A percentile compares a stretch with the other conserved stretches of the same genome.
Evolutionary conservation across 1,284 basidiomycete genomes (phyloP).

Genomic region (Puccinia triticina): DNA sequence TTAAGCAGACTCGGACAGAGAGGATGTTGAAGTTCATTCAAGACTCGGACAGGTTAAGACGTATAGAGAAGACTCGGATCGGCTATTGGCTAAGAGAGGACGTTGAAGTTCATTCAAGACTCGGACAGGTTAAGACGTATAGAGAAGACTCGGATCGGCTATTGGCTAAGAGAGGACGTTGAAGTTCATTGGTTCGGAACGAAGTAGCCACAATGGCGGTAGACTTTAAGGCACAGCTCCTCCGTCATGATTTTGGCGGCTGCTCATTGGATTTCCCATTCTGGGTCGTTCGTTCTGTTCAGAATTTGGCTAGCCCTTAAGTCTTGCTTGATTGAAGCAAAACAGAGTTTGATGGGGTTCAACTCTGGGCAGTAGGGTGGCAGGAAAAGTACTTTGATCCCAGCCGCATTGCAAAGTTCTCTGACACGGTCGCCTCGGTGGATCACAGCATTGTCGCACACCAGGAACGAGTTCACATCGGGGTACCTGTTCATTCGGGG

Average conservation of each 20-base stretch:
- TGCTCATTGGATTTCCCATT: neutral
- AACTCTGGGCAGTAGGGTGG: slow-evolving; percentile 25
- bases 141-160: too few species aligned
- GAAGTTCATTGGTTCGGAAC: neutral
- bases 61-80: too few species aligned
- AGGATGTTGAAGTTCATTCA: too few species aligned
- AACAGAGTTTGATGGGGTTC: neutral
- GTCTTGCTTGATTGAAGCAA: neutral
- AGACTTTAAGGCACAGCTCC: neutral
- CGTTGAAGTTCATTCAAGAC: neutral
- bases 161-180: neutral
- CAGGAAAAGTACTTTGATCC: neutral
- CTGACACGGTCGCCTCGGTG: neutral
- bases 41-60: too few species aligned
- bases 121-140: too few species aligned
- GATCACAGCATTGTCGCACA: neutral
- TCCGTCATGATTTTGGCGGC: neutral
- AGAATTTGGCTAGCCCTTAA: neutral
- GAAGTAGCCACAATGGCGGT: neutral
- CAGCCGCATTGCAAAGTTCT: neutral
- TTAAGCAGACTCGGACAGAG: too few species aligned
- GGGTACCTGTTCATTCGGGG: too few species aligned
- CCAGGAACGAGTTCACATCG: neutral
- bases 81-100: too few species aligned
- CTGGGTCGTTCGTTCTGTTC: neutral